Base-by-base conservation (phyloP, 345 rosid species). In the Ailanthus altissimus region DNA sequence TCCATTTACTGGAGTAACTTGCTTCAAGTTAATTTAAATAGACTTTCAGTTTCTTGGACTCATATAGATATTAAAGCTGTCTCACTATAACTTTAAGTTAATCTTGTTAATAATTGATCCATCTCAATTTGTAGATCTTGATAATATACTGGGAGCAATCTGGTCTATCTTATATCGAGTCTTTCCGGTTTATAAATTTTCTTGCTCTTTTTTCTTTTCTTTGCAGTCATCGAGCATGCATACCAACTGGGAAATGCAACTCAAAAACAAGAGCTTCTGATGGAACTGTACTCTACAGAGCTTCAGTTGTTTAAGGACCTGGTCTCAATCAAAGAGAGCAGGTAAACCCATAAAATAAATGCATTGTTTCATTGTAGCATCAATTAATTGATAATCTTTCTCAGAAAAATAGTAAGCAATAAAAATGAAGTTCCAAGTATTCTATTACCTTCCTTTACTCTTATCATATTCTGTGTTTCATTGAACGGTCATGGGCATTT, bases 251-350 rank as follows among this genome's bases (percentile, higher is more conserved):
- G 86, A 79, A 92, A 86, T 73, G 94, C 91, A 25, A 76, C 87
- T 80, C 97, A 94, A 77, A 96, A 92, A 68, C 98, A 94, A 87
- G 97, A 91, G 80, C 97, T 96, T 79, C 82, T 94, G 75, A 79
- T 84, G 78, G 99, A 94, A 80, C 81, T 96, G 73, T 96, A 91
- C 80, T 96, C 99, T 71, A 85, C 91, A 0, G 98, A 96, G 85
- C 92, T 96, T 79, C 97, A 90, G 75, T 83, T 96, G 83, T 96
- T 96, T 80, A 93, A 90, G 85, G 90, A 88, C 82, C 87, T 94
- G 70, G 66, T 84, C 6, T 72, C 89, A 46, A 70, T 81, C 71
- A 87, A 89, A 72, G 97, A 92, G 58, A 92, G 83, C 89, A 91
- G 88, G 99, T 92, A 84, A 85, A 15, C 38, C 38, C n/a, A 21